Conservation (phyloP, 2,329 filamentous ascomycete genomes). For the Aureobasidium musti region DNA sequence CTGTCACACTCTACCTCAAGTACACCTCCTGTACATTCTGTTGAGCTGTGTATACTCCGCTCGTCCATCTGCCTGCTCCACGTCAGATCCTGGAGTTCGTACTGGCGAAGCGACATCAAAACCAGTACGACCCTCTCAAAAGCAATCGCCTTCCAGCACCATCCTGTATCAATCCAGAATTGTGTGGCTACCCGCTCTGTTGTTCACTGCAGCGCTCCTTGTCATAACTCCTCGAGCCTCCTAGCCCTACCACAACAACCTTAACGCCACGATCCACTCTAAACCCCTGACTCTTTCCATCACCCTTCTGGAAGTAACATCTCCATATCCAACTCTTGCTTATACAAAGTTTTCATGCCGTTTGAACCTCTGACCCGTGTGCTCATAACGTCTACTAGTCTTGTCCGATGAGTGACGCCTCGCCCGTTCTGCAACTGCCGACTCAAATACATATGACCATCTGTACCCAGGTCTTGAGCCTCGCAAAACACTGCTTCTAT, state of each 20-base stretch:
- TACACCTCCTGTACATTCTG: neutral
- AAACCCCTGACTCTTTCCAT: neutral
- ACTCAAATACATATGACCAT: constrained; percentile 3
- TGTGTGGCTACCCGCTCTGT: neutral
- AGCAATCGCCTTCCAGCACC: neutral
- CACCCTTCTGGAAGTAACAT: neutral
- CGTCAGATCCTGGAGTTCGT: neutral
- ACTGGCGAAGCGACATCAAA: neutral
- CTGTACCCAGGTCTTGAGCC: neutral
- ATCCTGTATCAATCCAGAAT: neutral
- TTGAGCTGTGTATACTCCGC: neutral
- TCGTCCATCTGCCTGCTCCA: neutral
- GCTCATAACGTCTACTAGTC: constrained; percentile 26
- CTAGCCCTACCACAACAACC: constrained; percentile 66
- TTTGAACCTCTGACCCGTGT: constrained; percentile 10
- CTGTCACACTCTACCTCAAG: neutral
- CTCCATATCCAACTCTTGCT: neutral
- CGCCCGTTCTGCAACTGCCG: constrained; percentile 24
- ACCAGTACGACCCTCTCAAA: neutral
- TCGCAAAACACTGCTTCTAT: neutral
- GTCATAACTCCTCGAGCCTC: constrained; percentile 80
- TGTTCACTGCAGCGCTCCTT: neutral
- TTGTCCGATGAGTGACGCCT: neutral
- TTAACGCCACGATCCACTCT: neutral
- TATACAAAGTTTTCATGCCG: neutral